Evolutionary conservation across 2,329 filamentous ascomycete genomes (phyloP).

Genomic region (Helotiales sp.): DNA sequence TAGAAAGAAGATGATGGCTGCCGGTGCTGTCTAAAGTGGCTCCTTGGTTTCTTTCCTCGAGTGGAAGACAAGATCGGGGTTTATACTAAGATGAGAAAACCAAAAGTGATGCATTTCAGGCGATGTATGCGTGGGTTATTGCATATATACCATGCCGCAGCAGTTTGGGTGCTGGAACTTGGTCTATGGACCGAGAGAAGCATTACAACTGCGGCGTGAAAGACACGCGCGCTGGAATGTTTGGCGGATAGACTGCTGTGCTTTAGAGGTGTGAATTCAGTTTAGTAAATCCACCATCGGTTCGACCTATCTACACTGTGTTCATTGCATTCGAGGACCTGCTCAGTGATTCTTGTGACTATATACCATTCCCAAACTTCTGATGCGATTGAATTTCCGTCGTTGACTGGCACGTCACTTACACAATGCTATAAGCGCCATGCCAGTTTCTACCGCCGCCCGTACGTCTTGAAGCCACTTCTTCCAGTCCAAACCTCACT

Average conservation of each 20-base stretch:
- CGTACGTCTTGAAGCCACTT: too few species aligned
- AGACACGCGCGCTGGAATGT: constrained; percentile 7
- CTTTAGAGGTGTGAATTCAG: constrained; percentile 30
- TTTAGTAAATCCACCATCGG: not conserved
- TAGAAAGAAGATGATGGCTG: constrained; percentile 95
- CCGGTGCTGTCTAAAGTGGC: constrained; percentile 74
- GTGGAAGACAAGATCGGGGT: not conserved
- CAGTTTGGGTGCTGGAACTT: constrained; percentile 21
- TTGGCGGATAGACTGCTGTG: constrained; percentile 30
- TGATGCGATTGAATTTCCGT: too few species aligned
- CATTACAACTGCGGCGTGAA: constrained; percentile 17
- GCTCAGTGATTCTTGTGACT: too few species aligned
- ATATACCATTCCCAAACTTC: too few species aligned
- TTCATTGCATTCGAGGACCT: too few species aligned
- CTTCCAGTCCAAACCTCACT: too few species aligned
- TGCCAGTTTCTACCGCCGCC: too few species aligned
- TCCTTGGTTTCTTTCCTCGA: not conserved
- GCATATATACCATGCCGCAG: constrained; percentile 16
- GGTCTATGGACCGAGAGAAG: constrained; percentile 10
- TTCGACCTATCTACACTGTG: too few species aligned
- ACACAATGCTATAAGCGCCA: too few species aligned
- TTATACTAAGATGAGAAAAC: constrained; percentile 10
- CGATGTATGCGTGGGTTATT: constrained; percentile 6
- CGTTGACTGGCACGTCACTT: too few species aligned
- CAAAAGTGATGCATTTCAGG: constrained; percentile 25